Evolutionary conservation across 495 filamentous ascomycete species (phyloP).

Genomic region (Coniosporium apollinis): DNA sequence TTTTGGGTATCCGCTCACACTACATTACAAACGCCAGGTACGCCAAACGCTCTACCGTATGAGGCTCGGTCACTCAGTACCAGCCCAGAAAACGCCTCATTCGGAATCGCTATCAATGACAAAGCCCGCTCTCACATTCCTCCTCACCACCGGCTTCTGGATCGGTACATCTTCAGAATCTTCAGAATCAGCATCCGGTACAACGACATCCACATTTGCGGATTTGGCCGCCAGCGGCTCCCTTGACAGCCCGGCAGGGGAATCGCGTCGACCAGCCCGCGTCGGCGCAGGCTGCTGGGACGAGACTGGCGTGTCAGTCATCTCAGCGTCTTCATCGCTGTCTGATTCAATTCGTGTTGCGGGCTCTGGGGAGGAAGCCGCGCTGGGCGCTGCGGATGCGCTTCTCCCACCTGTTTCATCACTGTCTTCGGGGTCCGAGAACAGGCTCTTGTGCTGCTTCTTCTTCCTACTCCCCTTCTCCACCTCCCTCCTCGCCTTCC

Average conservation of each 20-base stretch:
- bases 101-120: conserved; percentile 32
- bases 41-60: too few relatives aligned
- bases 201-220: not conserved
- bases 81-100: not conserved
- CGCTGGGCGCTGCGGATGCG: not conserved
- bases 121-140: conserved; percentile 32
- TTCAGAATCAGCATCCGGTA: conserved; percentile 5
- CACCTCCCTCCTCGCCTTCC: conserved; percentile 12
- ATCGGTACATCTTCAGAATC: conserved; percentile 11
- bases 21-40: too few relatives aligned
- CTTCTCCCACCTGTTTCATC: conserved; percentile 11
- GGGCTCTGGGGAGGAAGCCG: conserved; percentile 7
- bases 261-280: not conserved
- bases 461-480: conserved; percentile 17
- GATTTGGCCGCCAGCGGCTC: conserved; percentile 5
- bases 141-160: conserved; percentile 15
- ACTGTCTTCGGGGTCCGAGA: conserved; percentile 8
- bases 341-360: conserved; percentile 1
- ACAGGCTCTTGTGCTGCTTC: conserved; percentile 5
- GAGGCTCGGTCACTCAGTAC: too few relatives aligned
- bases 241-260: conserved; percentile 12
- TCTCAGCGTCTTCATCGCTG: not conserved
- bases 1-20: too few relatives aligned
- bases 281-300: not conserved
- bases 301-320: not conserved